Percentiles rank a stretch among this genome's conserved stretches.
These are phyloP conservation scores for Amanita exitialis DNA, from an alignment of 768 basidiomycete species.

Conservation along the genomic window DNA sequence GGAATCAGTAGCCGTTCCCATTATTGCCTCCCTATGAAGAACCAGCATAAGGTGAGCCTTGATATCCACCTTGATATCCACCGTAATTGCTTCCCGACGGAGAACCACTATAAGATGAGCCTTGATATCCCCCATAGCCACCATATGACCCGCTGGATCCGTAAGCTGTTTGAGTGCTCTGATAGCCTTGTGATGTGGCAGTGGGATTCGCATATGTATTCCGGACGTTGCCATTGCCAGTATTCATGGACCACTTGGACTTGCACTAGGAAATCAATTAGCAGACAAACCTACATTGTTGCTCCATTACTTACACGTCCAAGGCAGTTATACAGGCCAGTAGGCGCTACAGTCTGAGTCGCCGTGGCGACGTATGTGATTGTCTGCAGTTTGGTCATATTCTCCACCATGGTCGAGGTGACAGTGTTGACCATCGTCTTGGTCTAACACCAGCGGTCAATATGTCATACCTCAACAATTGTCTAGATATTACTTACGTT, in stretches of 20 bases:
- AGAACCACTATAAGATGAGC: neutral
- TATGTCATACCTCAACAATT: neutral
- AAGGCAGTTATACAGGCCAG: conserved; percentile 45
- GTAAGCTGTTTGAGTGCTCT: neutral
- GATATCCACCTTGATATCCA: too few relatives aligned
- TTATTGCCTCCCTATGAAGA: neutral
- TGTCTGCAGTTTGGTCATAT: conserved; percentile 39
- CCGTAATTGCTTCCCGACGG: neutral
- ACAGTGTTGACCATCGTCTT: conserved; percentile 47
- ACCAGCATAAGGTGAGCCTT: neutral
- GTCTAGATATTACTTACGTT: conserved; percentile 27
- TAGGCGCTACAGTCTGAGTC: conserved; percentile 34
- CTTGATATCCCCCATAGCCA: neutral
- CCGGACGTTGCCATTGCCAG: conserved; percentile 39
- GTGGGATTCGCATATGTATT: conserved; percentile 33
- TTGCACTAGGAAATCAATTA: conserved; percentile 37
- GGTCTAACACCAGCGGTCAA: conserved; percentile 27
- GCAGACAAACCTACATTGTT: conserved; percentile 1
- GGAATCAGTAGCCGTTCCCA: neutral
- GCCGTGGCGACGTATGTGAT: conserved; percentile 36
- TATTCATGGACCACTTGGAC: conserved; percentile 38
- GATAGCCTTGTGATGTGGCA: conserved; percentile 8
- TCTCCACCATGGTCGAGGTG: conserved; percentile 40
- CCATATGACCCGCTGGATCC: neutral
- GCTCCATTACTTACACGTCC: conserved; percentile 24